Base-by-base conservation (phyloP, 768 basidiomycete species). In the Leccinum arenicola region DNA sequence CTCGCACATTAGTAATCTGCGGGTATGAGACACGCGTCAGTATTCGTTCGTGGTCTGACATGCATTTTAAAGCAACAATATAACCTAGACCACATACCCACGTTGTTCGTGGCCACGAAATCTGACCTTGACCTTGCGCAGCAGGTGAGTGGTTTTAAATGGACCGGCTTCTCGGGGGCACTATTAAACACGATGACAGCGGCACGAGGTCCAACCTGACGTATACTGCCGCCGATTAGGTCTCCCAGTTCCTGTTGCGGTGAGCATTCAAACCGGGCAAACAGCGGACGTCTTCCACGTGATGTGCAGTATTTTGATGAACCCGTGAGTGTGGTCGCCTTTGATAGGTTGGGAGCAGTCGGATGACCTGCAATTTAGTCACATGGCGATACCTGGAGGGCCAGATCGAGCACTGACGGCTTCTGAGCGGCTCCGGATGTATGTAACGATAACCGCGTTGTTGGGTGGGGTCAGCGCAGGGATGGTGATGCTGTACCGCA, bases 161-260 rank as follows among this genome's bases (percentile, higher is more conserved):
- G 60, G 56, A 38, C 21, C 10, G 47, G 19, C 48, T 27, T 55
- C 19, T 45, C 35, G 51, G 31, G 14, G 31, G 11, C 35, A n/a
- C 62, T 54, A 27, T 29, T 60, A 50, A 45, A 58, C 53, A 58
- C 19, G 61, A 58, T 59, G 58, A 19, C 69, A 25, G 90, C 81
- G 96, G 71, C 96, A 98, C 72, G 96, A 99, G 78, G 95, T 98
- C 21, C 96, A 99, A 69, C 96, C 96, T 38, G 96, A 98, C 69
- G 93, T 95, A 12, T 99, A 99, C 70, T 96, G 94, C 71, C 80
- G 95, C 70, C 81, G 93, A 60, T 75, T 98, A 53, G 85, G 87
- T 9, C 79, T 99, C n/a, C 92, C 90, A 62, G 93, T 96, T 5
- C 96, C 96, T 27, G 93, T 98, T 49, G 87, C 96, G 3, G 93